Evolutionary conservation across 768 basidiomycete genomes (phyloP).

Genomic region (Ephemerocybe angulata): DNA sequence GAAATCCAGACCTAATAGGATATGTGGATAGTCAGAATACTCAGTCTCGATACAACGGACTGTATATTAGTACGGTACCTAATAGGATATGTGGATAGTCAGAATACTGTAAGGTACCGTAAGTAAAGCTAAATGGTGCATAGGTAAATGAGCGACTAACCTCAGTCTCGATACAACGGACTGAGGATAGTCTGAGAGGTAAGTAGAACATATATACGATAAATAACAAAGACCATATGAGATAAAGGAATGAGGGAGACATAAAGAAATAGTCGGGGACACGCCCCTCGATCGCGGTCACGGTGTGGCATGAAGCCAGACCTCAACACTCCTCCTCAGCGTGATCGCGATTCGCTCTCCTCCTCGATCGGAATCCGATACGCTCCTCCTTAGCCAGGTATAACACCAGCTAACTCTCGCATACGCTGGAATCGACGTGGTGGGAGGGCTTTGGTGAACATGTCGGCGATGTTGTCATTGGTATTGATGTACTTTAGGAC

Average conservation of each 20-base stretch:
- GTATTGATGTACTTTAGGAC: slow-evolving; percentile 5
- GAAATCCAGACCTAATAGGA: no score
- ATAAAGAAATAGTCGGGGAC: neutral
- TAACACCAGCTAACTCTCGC: neutral
- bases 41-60: neutral
- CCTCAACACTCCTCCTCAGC: neutral
- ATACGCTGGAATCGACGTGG: neutral
- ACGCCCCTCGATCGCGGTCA: neutral
- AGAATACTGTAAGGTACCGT: neutral
- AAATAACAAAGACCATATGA: neutral
- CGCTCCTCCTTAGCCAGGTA: no score
- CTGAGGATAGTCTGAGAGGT: neutral
- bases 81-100: neutral
- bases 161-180: neutral
- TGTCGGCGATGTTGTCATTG: slow-evolving; percentile 11
- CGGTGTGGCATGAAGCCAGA: neutral
- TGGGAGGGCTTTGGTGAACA: slow-evolving; percentile 13
- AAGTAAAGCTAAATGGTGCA: neutral
- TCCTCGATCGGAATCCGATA: neutral
- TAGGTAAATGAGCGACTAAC: neutral
- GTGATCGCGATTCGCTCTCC: neutral
- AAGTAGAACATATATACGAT: neutral
- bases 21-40: no score
- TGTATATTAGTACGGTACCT: neutral
- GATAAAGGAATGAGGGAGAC: neutral